These are phyloP conservation scores for Naganishia antarctica DNA, from an alignment of 768 basidiomycete species.

Conservation along the genomic window DNA sequence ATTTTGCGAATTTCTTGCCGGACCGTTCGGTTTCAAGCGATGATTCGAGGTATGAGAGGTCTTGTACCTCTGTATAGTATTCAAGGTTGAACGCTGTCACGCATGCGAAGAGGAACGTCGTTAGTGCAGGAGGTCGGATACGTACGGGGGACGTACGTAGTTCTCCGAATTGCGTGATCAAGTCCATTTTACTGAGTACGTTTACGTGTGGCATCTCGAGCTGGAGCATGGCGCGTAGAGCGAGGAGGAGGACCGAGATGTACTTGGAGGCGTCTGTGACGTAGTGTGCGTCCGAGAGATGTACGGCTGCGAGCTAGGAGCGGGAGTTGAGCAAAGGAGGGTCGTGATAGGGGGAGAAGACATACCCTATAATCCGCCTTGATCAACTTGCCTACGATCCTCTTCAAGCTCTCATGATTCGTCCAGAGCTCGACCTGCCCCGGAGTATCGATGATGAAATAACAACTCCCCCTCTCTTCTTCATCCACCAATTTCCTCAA, in stretches of 20 bases:
- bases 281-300: constrained; percentile 94
- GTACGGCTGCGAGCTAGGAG: constrained; percentile 77
- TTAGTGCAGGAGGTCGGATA: neutral
- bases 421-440: constrained; percentile 98
- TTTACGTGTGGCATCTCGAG: constrained; percentile 97
- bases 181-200: constrained; percentile 90
- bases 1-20: constrained; percentile 61
- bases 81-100: constrained; percentile 88
- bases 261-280: constrained; percentile 95
- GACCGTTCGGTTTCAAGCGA: constrained; percentile 56
- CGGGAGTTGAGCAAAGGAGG: neutral
- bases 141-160: constrained; percentile 59
- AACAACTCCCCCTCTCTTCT: constrained; percentile 63
- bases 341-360: constrained; percentile 28
- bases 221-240: constrained; percentile 94
- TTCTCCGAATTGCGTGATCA: constrained; percentile 84
- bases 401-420: constrained; percentile 83
- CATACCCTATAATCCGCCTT: constrained; percentile 82
- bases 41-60: constrained; percentile 79
- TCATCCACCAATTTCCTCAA: constrained; percentile 47
- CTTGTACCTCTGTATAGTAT: constrained; percentile 97
- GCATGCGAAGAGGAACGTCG: no score
- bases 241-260: constrained; percentile 82
- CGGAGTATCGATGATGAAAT: constrained; percentile 89
- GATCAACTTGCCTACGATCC: constrained; percentile 64